Evolutionary conservation across 768 basidiomycete genomes (phyloP).

Genomic region (Gloeophyllum trabeum): DNA sequence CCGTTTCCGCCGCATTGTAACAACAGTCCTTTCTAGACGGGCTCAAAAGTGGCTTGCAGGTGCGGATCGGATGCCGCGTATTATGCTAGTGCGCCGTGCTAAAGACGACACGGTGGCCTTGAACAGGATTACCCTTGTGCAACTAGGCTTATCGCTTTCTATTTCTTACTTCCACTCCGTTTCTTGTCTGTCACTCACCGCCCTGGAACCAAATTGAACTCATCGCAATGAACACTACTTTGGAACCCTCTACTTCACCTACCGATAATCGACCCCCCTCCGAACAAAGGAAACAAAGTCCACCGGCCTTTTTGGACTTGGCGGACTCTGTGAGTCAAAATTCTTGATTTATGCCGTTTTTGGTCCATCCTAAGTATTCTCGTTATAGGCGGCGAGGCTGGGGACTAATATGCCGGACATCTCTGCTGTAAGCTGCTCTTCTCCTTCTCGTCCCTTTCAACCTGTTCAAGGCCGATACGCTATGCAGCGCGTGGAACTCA

Average conservation of each 20-base stretch:
- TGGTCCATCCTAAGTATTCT: constrained; percentile 8
- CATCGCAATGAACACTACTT: constrained; percentile 54
- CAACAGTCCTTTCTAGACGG: constrained; percentile 72
- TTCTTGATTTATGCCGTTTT: constrained; percentile 10
- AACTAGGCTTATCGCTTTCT: constrained; percentile 37
- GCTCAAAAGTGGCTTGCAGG: constrained; percentile 69
- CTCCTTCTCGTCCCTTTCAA: constrained; percentile 4
- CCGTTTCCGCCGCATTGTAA: constrained; percentile 59
- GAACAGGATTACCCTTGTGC: constrained; percentile 54
- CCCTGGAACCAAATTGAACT: constrained; percentile 29
- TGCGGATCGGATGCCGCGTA: constrained; percentile 9
- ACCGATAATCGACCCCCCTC: constrained; percentile 59
- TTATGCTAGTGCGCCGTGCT: constrained; percentile 10
- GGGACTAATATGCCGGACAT: constrained; percentile 83
- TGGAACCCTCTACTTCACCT: constrained; percentile 63
- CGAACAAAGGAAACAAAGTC: constrained; percentile 75
- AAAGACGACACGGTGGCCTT: no score
- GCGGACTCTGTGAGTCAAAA: constrained; percentile 81
- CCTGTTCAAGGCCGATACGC: no score
- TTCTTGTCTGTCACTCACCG: constrained; percentile 42
- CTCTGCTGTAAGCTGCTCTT: constrained; percentile 53
- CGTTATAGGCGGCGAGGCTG: constrained; percentile 60
- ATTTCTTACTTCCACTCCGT: constrained; percentile 38
- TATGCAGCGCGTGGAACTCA: constrained; percentile 74
- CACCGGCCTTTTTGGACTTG: constrained; percentile 87